Evolutionary conservation across 768 basidiomycete genomes (phyloP), one percentile per base, ranked within the genome.

Genomic region (Dentipellis fragilis): DNA sequence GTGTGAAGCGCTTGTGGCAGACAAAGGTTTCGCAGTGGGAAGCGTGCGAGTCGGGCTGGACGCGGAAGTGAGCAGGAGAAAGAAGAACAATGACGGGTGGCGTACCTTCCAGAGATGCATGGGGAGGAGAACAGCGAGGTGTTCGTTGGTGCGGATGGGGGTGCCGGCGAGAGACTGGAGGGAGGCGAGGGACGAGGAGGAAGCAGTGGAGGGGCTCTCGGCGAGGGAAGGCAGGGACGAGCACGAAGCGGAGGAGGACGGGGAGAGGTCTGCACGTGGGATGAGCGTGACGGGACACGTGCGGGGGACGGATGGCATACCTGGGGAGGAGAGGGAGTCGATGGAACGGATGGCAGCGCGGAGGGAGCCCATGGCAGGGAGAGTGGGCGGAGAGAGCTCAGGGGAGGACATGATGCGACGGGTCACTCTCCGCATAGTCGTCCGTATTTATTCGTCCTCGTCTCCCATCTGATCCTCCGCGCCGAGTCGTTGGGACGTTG

Each of bases 61-160:
- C 19, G 48, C 48, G 48, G 19, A 23, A 21, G 23, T 49, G 10
- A 23, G 42, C 0, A 7, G 23, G 8, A 22, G 48, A 21, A 8
- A 35, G 23, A 9, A 21, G 2, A 4, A 8, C 9, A 22, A 16
- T 8, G 23, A 35, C 21, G 7, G 22, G 23, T 16, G 14, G 23
- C 48, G 23, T 23, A 49, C 48, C 48, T 90, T 90, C 89, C 89
- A 91, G 39, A 88, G 77, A 52, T 72, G 69, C 64, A 73, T 81
- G 22, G 81, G 78, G 45, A 90, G 78, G 11, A 89, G 73, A 29
- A 90, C 85, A 19, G 89, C 89, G 23, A 91, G 78, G 62, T 90
- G 87, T 68, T 89, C 84, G 67, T 89, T 87, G 54, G 59, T 58
- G 0, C 70, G 70, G 3, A 62, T 65, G 16, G 64, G 57, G 6